Base-by-base conservation (phyloP, 768 basidiomycete species). In the Pleurotus giganteus region DNA sequence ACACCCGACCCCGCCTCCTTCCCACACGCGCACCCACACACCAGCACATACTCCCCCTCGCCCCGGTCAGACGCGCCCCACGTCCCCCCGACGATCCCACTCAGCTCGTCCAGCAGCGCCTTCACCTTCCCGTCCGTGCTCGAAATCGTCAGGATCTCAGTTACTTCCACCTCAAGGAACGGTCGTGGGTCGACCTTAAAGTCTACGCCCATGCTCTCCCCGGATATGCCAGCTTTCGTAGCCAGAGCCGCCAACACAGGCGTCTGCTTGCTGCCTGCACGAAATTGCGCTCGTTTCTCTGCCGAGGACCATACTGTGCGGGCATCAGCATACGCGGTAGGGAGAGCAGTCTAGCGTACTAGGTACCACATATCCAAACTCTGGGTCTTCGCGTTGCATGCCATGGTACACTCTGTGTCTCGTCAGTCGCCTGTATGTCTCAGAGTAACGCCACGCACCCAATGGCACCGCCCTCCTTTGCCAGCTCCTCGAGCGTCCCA, bases 321-420 rank as follows among this genome's bases (percentile, higher is more conserved):
- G 2, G 32, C n/a, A 17, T 45, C 43, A 19, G 43, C 24, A 13
- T 26, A 3, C 13, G 15, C 15, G 49, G 21, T 36, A 8, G 13
- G 23, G 13, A 15, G 4, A 8, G 17, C 21, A 19, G 24, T 7
- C 5, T 12, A 12, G 49, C 13, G 24, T 32, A 3, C 49, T 1
- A 23, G 49, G 23, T 24, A 51, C 37, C 49, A 51, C 36, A 23
- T 39, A 37, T n/a, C 49, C 49, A 12, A 27, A 51, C 24, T 51
- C 49, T 27, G 31, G 32, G 21, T 51, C 49, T 51, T 51, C 49
- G 34, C 21, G 19, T 32, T 51, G 49, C 1, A 51, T 32, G 8
- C 49, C 49, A 37, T 51, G 49, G 24, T 51, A 51, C 21, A 37
- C 49, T n/a, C 49, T 51, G 9, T 23, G 5, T 17, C 27, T 12